These are phyloP conservation scores for Lentinula aciculospora DNA, from an alignment of 768 basidiomycete genomes.

Conservation along the genomic window DNA sequence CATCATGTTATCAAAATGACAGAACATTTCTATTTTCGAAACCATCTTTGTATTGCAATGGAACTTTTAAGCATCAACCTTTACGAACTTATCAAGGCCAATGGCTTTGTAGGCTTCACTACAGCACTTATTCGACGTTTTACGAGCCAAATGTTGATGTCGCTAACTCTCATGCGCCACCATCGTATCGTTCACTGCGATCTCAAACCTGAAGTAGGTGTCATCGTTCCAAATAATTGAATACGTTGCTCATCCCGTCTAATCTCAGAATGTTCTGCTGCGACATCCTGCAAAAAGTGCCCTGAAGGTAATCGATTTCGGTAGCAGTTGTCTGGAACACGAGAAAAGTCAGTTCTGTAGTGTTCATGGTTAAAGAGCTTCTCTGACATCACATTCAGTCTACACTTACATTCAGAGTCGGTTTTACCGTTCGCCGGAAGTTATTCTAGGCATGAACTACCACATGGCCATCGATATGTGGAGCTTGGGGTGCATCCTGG, in stretches of 20 bases:
- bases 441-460: constrained; percentile 98
- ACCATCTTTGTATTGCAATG: constrained; percentile 97
- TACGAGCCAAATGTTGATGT: constrained; percentile 91
- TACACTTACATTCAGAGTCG: constrained; percentile 99
- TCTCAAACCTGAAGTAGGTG: constrained; percentile 89
- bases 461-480: constrained; percentile 99
- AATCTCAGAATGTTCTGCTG: constrained; percentile 79
- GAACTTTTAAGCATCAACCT: constrained; percentile 97
- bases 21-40: constrained; percentile 96
- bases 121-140: constrained; percentile 93
- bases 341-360: constrained; percentile 78
- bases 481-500: constrained; percentile 97
- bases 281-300: constrained; percentile 94
- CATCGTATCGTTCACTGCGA: constrained; percentile 99
- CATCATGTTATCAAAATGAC: constrained; percentile 98
- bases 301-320: constrained; percentile 98
- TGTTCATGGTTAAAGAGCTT: background rate
- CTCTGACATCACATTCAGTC: constrained; percentile 42
- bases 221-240: background rate
- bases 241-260: constrained; percentile 1
- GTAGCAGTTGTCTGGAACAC: constrained; percentile 96
- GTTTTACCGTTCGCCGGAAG: constrained; percentile 99
- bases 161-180: constrained; percentile 89
- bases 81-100: constrained; percentile 98
- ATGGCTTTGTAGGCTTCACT: constrained; percentile 97